A percentile compares a stretch with the other conserved stretches of the same genome.
Evolutionary conservation across 2,329 filamentous ascomycete species (phyloP).

Genomic region (Emergomyces orientalis): DNA sequence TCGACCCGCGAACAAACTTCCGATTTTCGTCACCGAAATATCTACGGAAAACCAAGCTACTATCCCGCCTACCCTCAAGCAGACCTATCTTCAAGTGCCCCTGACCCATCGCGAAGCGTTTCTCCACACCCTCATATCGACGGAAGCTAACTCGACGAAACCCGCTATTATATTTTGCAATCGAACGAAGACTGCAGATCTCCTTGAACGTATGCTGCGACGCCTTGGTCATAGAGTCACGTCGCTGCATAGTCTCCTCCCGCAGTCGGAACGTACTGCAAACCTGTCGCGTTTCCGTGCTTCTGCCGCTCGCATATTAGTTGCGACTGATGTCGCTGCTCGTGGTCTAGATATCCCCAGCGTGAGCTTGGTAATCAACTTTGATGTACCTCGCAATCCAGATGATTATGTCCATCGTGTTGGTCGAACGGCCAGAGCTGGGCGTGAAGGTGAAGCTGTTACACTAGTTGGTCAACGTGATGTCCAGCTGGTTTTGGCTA

Average conservation of each 20-base stretch:
- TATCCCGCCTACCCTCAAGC: constrained; percentile 66
- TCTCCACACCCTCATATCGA: constrained; percentile 78
- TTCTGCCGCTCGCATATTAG: constrained; percentile 74
- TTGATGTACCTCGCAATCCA: constrained; percentile 88
- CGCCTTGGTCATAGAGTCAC: constrained; percentile 84
- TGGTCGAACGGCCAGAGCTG: constrained; percentile 88
- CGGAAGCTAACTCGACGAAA: constrained; percentile 63
- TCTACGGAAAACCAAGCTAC: constrained; percentile 58
- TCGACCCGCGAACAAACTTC: constrained; percentile 56
- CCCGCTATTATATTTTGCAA: constrained; percentile 92
- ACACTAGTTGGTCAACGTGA: constrained; percentile 90
- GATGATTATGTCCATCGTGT: constrained; percentile 97
- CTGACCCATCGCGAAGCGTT: constrained; percentile 93
- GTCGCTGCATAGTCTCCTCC: constrained; percentile 76
- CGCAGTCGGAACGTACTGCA: constrained; percentile 72
- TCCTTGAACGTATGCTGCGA: constrained; percentile 79
- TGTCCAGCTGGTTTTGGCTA: constrained; percentile 79
- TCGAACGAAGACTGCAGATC: constrained; percentile 75
- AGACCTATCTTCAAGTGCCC: constrained; percentile 79
- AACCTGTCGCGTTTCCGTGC: constrained; percentile 91
- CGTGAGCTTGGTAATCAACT: constrained; percentile 85
- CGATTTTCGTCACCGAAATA: constrained; percentile 83
- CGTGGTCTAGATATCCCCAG: constrained; percentile 92
- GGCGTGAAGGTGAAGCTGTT: constrained; percentile 69
- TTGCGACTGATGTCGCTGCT: constrained; percentile 91